A percentile compares a stretch with the other conserved stretches of the same genome.
Evolutionary conservation across 2,329 filamentous ascomycete species (phyloP).

Genomic region (Ophiostoma ulmi): DNA sequence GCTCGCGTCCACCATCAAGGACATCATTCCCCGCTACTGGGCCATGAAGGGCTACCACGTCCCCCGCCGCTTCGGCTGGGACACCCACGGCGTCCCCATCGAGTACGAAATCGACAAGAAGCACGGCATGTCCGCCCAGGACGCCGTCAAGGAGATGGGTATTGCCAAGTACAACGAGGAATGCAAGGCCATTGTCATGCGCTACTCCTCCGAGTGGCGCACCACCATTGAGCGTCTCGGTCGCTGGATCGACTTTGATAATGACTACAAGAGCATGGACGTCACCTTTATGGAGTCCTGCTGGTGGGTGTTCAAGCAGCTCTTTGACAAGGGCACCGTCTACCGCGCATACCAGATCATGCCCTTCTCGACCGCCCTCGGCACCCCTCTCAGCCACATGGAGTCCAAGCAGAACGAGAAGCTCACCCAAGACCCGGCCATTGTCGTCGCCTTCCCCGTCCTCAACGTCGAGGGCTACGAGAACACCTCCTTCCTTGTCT

Average conservation of each 20-base stretch:
- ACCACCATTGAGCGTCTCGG: conserved; percentile 81
- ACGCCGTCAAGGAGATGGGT: conserved; percentile 80
- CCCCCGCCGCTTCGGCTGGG: conserved; percentile 90
- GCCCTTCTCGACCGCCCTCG: conserved; percentile 89
- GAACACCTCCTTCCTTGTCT: conserved; percentile 70
- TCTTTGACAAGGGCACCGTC: conserved; percentile 83
- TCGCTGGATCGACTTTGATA: conserved; percentile 96
- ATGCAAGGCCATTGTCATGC: conserved; percentile 90
- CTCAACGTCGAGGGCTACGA: conserved; percentile 72
- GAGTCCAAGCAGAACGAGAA: conserved; percentile 95
- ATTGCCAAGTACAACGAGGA: conserved; percentile 88
- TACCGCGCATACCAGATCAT: conserved; percentile 90
- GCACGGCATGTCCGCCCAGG: conserved; percentile 74
- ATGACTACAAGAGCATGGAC: conserved; percentile 98
- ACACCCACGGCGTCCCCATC: conserved; percentile 87
- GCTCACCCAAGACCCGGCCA: conserved; percentile 82
- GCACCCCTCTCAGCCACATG: conserved; percentile 86
- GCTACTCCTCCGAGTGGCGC: conserved; percentile 81
- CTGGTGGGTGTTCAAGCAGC: conserved; percentile 95
- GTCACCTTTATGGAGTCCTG: conserved; percentile 90
- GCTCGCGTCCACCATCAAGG: conserved; percentile 90
- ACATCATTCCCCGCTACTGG: conserved; percentile 95
- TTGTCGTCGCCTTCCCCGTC: conserved; percentile 84
- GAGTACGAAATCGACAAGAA: conserved; percentile 98
- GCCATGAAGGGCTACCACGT: conserved; percentile 72